These are phyloP conservation scores for Lactarius quietus DNA, from an alignment of 768 basidiomycete genomes.

Conservation along the genomic window DNA sequence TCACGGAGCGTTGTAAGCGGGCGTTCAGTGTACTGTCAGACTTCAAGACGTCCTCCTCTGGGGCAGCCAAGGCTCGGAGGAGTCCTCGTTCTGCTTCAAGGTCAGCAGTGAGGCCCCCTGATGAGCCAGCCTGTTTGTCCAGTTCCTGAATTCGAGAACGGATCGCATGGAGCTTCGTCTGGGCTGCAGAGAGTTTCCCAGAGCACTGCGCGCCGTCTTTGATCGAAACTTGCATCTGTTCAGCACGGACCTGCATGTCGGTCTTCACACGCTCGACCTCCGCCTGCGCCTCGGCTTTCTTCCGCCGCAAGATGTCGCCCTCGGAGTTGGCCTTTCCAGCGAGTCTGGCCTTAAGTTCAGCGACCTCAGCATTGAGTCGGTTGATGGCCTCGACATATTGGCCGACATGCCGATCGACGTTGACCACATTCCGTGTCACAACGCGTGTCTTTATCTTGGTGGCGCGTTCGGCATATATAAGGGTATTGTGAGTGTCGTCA, in stretches of 20 bases:
- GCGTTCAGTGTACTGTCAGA: constrained; percentile 54
- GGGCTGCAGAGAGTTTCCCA: constrained; percentile 67
- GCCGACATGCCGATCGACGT: constrained; percentile 91
- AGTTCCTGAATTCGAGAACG: constrained; percentile 59
- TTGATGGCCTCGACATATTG: constrained; percentile 95
- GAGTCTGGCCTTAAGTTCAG: constrained; percentile 81
- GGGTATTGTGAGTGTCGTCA: constrained; percentile 98
- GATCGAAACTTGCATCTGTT: constrained; percentile 68
- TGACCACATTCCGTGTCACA: constrained; percentile 91
- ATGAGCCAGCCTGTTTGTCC: constrained; percentile 40
- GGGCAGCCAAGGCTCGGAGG: constrained; percentile 58
- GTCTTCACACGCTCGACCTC: constrained; percentile 72
- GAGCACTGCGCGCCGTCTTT: constrained; percentile 71
- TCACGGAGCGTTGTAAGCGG: constrained; percentile 64
- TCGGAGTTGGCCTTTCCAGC: constrained; percentile 65
- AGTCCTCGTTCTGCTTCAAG: constrained; percentile 72
- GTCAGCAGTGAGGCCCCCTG: constrained; percentile 45
- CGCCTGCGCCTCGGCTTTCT: constrained; percentile 61
- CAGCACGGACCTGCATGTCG: constrained; percentile 68
- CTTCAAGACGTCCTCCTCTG: constrained; percentile 67
- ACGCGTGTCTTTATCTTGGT: constrained; percentile 99
- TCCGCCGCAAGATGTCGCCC: constrained; percentile 59
- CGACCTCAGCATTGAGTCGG: constrained; percentile 77
- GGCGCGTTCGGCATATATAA: constrained; percentile 95
- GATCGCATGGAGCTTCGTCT: constrained; percentile 62